These are phyloP conservation scores for Tetrapyrgos nigripes DNA, from an alignment of 1,284 basidiomycete genomes.

Conservation along the genomic window DNA sequence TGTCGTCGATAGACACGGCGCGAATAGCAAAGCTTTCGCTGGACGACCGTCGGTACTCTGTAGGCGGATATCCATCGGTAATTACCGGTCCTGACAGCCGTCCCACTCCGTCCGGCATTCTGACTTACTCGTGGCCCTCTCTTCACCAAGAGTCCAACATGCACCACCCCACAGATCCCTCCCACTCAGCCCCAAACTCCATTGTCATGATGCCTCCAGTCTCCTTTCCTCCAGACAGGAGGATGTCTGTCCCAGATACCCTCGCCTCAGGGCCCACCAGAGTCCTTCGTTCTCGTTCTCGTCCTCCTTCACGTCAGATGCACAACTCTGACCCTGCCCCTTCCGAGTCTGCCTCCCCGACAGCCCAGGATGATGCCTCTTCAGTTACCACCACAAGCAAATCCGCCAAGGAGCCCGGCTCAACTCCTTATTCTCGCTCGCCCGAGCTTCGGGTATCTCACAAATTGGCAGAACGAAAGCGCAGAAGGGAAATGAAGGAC, in stretches of 20 bases:
- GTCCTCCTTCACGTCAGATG: constrained; percentile 70
- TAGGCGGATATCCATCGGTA: constrained; percentile 55
- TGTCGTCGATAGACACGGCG: constrained; percentile 78
- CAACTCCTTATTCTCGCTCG: constrained; percentile 90
- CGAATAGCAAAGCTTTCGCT: constrained; percentile 74
- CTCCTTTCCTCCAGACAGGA: constrained; percentile 65
- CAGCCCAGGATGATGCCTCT: constrained; percentile 46
- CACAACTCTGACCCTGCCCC: constrained; percentile 47
- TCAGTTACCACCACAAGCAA: constrained; percentile 33
- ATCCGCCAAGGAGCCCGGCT: constrained; percentile 51
- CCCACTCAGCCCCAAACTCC: constrained; percentile 1
- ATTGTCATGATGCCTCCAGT: constrained; percentile 59
- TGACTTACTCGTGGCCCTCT: constrained; percentile 76
- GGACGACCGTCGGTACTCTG: constrained; percentile 69
- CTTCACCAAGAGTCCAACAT: constrained; percentile 51
- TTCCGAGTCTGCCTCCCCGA: constrained; percentile 40
- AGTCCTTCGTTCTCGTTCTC: constrained; percentile 68
- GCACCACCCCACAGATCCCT: constrained; percentile 48
- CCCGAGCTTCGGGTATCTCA: constrained; percentile 93
- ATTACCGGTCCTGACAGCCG: constrained; percentile 66
- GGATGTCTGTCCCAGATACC: constrained; percentile 75
- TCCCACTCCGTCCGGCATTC: constrained; percentile 64
- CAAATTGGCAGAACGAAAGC: constrained; percentile 93
- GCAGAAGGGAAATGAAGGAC: constrained; percentile 97
- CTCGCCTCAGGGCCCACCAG: constrained; percentile 55